Evolutionary conservation across 23 red algal genomes (phyloP), one percentile per base, ranked within the genome.

Genomic region (Pyropia haitanensis): DNA sequence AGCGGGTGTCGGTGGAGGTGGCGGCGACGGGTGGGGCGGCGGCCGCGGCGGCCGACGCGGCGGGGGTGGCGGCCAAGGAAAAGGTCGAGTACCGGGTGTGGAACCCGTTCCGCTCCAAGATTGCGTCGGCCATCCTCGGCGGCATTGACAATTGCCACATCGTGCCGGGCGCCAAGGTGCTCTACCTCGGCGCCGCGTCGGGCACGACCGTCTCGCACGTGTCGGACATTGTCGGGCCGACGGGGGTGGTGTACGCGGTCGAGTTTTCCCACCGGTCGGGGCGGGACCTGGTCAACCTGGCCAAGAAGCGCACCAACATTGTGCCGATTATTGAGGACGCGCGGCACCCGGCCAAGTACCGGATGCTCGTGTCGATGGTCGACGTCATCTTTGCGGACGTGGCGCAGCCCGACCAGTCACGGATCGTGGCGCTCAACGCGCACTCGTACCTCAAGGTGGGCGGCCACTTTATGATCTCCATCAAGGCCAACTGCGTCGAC

Each of bases 61-160:
- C 39, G 39, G 39, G 39, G 39, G 10, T 46, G 4, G 53, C 31
- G 6, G 49, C 68, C 49, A 96, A 96, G 82, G 73, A 83, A 5
- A 98, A 98, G 78, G 88, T 98, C 68, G 94, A 98, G 76, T 98
- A 98, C 64, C 94, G 94, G 3, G 76, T 91, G 49, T 98, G 94
- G 94, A 91, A 88, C 56, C 94, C 94, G 44, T 98, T 98, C 78
- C 73, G 94, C 23, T 98, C 94, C 52, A 98, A 98, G 70, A 54
- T 98, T 27, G 94, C 94, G 10, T 87, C 94, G 2, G 81, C 79
- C 56, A 98, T 98, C 72, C 78, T 98, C 1, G 94, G 94, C 7
- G 94, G 94, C 26, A 85, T 98, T 71, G 94, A 91, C 29, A 80
- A 86, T 18, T 86, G 80, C 24, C 74, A 68, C 74, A 98, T 98